A percentile compares a stretch with the other conserved stretches of the same genome.
phyloP scores from a whole-genome alignment of 805 yeast species.

The Metschnikowia orientalis region DNA sequence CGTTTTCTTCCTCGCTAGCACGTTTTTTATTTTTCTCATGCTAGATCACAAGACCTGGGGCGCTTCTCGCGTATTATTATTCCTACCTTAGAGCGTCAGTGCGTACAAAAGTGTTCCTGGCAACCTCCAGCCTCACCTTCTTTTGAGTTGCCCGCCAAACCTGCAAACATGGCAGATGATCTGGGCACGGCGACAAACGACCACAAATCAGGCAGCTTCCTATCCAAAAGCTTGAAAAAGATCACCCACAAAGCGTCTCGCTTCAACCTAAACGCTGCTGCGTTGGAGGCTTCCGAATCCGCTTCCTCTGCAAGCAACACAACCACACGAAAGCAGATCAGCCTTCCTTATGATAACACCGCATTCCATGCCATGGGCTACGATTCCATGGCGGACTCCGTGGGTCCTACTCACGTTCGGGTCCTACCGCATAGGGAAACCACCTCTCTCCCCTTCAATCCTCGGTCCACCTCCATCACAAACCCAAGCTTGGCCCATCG shows the following conservation, averaged over 20 bases:
- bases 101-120: conserved; percentile 3
- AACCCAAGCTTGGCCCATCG: conserved; percentile 5
- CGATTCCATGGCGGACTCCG: conserved; percentile 22
- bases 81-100: too few species aligned
- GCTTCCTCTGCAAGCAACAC: conserved; percentile 3
- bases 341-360: conserved; percentile 6
- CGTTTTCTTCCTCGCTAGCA: too few species aligned
- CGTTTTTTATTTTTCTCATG: too few species aligned
- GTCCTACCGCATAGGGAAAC: conserved; percentile 11
- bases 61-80: too few species aligned
- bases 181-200: conserved; percentile 1
- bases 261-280: conserved; percentile 15
- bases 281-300: conserved; percentile 8
- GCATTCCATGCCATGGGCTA: conserved; percentile 37
- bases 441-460: conserved; percentile 3
- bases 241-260: conserved; percentile 27
- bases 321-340: background rate
- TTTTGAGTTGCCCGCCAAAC: background rate
- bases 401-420: conserved; percentile 29
- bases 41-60: too few species aligned
- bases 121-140: too few species aligned
- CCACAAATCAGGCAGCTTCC: conserved; percentile 10
- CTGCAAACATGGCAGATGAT: conserved; percentile 8
- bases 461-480: conserved; percentile 6
- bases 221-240: conserved; percentile 29